Evolutionary conservation across 2,329 filamentous ascomycete genomes (phyloP), one percentile per base, ranked within the genome.

Genomic region (Ophiostoma piceae): DNA sequence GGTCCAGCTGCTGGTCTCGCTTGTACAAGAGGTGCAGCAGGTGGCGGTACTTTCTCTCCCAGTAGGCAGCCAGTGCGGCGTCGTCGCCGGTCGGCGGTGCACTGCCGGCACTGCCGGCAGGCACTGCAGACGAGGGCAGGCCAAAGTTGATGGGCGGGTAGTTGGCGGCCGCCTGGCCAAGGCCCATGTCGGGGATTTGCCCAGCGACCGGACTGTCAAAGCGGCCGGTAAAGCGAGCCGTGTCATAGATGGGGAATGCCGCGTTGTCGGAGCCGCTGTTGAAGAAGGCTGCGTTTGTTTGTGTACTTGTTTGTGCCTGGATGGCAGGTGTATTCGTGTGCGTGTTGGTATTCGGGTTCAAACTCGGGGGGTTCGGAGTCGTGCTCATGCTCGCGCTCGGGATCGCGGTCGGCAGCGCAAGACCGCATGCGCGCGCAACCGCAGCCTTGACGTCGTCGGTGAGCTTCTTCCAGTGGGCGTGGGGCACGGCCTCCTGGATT

Each of bases 41-140:
- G 69, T 87, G 83, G 62, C 79, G 79, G 73, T 88, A 88, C 71
- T 81, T 85, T 66, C 77, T 77, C 75, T 84, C 82, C 85, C 85
- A 86, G 67, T 81, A 77, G 57, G 78, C 79, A 2, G 79, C 79
- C 5, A 79, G 72, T 43, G 70, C 70, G 35, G 66, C 72, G n/a
- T 69, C 65, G 7, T 67, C 74, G 5, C 69, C 70, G 41, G 35
- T 29, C 11, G 64, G 8, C 3, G 9, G 39, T 11, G 16, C 51
- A 26, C 19, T n/a, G n/a, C 51, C 26, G n/a, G 3, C 51, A 8
- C 35, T 35, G 51, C 51, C 51, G 19, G 19, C n/a, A 12, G 51
- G 7, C 19, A 19, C 11, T 16, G n/a, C 29, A 2, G 57, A 29
- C 4, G 29, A 5, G 19, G 60, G 60, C 6, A 39, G 32, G 12